phyloP scores from a whole-genome alignment of 768 basidiomycete genomes.

The Candolleomyces eurysporus region DNA sequence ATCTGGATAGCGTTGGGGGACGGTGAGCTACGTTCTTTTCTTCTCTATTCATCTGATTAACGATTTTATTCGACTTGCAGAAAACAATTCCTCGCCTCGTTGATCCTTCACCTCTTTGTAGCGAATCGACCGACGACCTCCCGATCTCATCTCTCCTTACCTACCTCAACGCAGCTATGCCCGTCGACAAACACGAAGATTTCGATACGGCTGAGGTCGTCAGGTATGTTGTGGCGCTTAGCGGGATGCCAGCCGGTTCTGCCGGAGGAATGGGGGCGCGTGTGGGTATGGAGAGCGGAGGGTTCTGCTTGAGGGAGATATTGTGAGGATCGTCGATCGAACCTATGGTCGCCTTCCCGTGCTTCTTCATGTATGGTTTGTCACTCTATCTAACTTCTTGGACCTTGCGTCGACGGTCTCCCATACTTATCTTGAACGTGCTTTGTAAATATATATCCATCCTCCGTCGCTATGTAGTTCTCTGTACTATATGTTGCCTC shows the following conservation, averaged over 20 bases:
- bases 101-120: slow-evolving; percentile 61
- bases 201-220: slow-evolving; percentile 76
- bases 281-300: background rate
- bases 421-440: no score
- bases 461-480: no score
- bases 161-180: slow-evolving; percentile 76
- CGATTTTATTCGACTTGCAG: slow-evolving; percentile 28
- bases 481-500: no score
- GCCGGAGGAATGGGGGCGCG: no score
- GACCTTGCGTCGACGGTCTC: no score
- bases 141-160: slow-evolving; percentile 65
- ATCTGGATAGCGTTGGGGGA: slow-evolving; percentile 58
- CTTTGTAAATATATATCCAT: no score
- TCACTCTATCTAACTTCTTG: no score
- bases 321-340: background rate
- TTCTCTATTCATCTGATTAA: no score
- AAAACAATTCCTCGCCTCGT: slow-evolving; percentile 56
- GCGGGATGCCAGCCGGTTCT: no score
- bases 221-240: slow-evolving; percentile 40
- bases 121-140: slow-evolving; percentile 66
- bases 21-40: slow-evolving; percentile 44
- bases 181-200: slow-evolving; percentile 77
- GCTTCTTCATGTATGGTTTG: no score
- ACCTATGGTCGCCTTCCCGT: no score
- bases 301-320: background rate